Evolutionary conservation across 116 monocot genomes (phyloP).

Genomic region (Posidonia oceanica): DNA sequence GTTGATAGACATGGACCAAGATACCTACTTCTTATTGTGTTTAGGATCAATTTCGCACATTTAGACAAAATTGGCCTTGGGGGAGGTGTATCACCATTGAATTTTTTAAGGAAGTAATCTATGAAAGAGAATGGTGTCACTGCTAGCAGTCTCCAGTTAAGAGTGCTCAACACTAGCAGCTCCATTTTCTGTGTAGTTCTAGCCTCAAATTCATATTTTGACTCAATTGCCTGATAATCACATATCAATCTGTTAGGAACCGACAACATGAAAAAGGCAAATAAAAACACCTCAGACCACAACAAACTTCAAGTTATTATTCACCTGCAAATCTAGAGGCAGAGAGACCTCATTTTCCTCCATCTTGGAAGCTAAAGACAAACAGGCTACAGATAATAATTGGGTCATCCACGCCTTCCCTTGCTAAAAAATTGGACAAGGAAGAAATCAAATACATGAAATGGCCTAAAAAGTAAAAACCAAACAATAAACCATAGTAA

Average conservation of each 20-base stretch:
- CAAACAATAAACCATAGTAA: background rate
- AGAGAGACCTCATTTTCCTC: slow-evolving; percentile 55
- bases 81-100: slow-evolving; percentile 25
- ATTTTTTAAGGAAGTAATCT: slow-evolving; percentile 62
- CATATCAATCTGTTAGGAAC: slow-evolving; percentile 21
- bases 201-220: slow-evolving; percentile 57
- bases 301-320: background rate
- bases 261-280: background rate
- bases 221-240: slow-evolving; percentile 38
- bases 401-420: slow-evolving; percentile 67
- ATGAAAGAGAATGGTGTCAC: slow-evolving; percentile 87
- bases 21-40: slow-evolving; percentile 43
- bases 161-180: slow-evolving; percentile 69
- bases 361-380: slow-evolving; percentile 71
- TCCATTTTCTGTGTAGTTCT: slow-evolving; percentile 95
- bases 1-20: slow-evolving; percentile 13
- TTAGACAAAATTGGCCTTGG: slow-evolving; percentile 15
- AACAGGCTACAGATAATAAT: slow-evolving; percentile 68
- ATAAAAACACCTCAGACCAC: background rate
- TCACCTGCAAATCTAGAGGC: slow-evolving; percentile 63
- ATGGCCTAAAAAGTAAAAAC: no score
- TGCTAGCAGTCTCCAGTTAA: slow-evolving; percentile 87
- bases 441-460: background rate
- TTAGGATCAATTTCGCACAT: slow-evolving; percentile 52
- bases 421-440: slow-evolving; percentile 17